A percentile compares a stretch with the other conserved stretches of the same genome.
Conservation (phyloP, 805 yeast genomes). For the Candida nanaspora region DNA sequence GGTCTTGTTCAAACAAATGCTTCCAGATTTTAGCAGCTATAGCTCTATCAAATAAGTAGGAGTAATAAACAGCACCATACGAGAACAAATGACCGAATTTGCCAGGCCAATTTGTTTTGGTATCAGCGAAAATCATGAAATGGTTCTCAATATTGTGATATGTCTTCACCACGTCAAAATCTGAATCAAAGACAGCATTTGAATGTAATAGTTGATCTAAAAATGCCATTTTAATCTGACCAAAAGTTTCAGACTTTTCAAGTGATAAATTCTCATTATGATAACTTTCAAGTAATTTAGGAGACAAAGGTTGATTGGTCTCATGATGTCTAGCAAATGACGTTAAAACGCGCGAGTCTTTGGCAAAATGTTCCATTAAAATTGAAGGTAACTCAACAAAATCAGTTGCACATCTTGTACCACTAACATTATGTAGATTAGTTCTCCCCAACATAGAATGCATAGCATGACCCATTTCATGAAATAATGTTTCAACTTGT, state of each 20-base stretch:
- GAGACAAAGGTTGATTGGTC: slow-evolving; percentile 57
- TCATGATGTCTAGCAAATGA: slow-evolving; percentile 65
- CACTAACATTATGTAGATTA: slow-evolving; percentile 81
- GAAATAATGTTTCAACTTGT: slow-evolving; percentile 92
- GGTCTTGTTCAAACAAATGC: slow-evolving; percentile 61
- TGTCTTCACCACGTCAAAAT: slow-evolving; percentile 50
- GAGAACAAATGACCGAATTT: slow-evolving; percentile 90
- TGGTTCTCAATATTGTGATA: slow-evolving; percentile 62
- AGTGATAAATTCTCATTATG: slow-evolving; percentile 46
- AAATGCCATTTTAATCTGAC: slow-evolving; percentile 86
- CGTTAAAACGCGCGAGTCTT: slow-evolving; percentile 67
- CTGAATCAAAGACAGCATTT: slow-evolving; percentile 27
- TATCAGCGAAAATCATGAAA: slow-evolving; percentile 58
- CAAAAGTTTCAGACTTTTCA: slow-evolving; percentile 66
- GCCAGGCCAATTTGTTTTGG: slow-evolving; percentile 82
- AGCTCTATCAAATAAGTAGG: slow-evolving; percentile 86
- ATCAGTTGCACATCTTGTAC: slow-evolving; percentile 93
- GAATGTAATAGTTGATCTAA: slow-evolving; percentile 78
- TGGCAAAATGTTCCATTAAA: slow-evolving; percentile 90
- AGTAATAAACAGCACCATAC: slow-evolving; percentile 90
- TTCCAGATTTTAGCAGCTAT: slow-evolving; percentile 84
- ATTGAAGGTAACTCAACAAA: slow-evolving; percentile 96
- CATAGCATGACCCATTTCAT: slow-evolving; percentile 99
- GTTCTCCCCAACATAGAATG: slow-evolving; percentile 96
- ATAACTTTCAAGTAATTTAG: slow-evolving; percentile 40